Evolutionary conservation across 2,329 filamentous ascomycete genomes (phyloP), one percentile per base, ranked within the genome.

Genomic region (Fusarium secorum): DNA sequence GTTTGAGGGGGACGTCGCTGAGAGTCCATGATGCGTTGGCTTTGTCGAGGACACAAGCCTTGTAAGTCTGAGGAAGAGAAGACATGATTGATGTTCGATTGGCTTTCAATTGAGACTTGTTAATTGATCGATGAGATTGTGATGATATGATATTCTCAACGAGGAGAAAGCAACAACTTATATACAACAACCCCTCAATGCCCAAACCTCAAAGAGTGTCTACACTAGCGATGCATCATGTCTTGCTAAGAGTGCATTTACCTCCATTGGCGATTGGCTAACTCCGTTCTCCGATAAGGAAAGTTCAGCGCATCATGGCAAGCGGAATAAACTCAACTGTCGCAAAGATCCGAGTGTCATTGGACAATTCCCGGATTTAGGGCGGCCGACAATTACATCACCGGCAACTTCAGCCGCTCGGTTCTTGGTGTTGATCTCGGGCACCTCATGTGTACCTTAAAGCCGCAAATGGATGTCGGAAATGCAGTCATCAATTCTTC

Each of bases 1-100:
- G 77, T 64, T 86, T 83, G 42, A 94, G 83, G 22, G 86, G 82
- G 7, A 90, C 75, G 6, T 93, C 87, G 70, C 89, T 85, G 68
- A 94, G 81, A 4, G 80, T 80, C 70, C 91, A 83, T 1, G 88
- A 85, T 5, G 79, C 81, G 61, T 85, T 84, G 30, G 81, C 78
- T 62, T 84, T 82, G 60, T 87, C 85, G 72, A 93, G 81, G 61
- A 91, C 83, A 52, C 89, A 90, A 7, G 88, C 90, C 78, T 90
- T 91, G 85, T 87, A 93, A 14, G 88, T 89, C 72, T 89, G 87
- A 11, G 91, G 91, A 14, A 91, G 83, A 48, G 81, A 76, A 70
- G 76, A 24, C 75, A 79, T 78, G 57, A 44, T 74, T 48, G 22
- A 15, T 53, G 26, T 13, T 14, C 32, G 7, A 17, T 49, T 49